Evolutionary conservation across 1,139 yeast species (phyloP), one percentile per base, ranked within the genome.

Genomic region (Diutina neorugosa): DNA sequence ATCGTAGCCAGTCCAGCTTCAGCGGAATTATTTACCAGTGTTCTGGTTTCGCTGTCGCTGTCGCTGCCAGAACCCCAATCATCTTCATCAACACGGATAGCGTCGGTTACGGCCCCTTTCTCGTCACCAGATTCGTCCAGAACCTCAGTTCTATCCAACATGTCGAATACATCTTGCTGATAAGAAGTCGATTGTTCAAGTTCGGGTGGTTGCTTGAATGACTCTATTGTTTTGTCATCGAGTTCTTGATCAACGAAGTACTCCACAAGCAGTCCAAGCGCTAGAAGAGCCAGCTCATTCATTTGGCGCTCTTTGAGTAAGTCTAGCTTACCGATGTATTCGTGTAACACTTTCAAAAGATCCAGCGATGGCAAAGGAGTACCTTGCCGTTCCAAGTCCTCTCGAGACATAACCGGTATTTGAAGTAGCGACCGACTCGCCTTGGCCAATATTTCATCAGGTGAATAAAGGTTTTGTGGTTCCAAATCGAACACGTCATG

Each of bases 231-330:
- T n/a, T 21, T 20, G 7, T 44, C 48, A 14, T 21, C 34, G 31
- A 44, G 11, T 27, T 20, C 25, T 9, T 21, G 6, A 23, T 23
- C 48, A 12, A 46, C 41, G 18, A 46, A n/a, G 20, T n/a, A 23
- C 27, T 46, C 50, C 21, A 46, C 50, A 5, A 46, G 27, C 50
- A 46, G 27, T 5, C 50, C 50, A 11, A 46, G 20, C 4, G 50
- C 16, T 11, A 46, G 27, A 16, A 46, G 50, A 7, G 50, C 50
- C 50, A 46, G 50, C 21, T 46, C 50, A 19, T 46, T 41, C 50
- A 46, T 25, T 34, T 23, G 50, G 11, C 21, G 37, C 21, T 19
- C 11, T 12, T 27, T 12, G 21, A 46, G n/a, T 4, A 8, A 3
- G 7, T 12, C 9, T 9, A 27, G 31, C 5, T 25, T 7, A 4